Evolutionary conservation across 768 basidiomycete genomes (phyloP).

Genomic region (Boletus sp.): DNA sequence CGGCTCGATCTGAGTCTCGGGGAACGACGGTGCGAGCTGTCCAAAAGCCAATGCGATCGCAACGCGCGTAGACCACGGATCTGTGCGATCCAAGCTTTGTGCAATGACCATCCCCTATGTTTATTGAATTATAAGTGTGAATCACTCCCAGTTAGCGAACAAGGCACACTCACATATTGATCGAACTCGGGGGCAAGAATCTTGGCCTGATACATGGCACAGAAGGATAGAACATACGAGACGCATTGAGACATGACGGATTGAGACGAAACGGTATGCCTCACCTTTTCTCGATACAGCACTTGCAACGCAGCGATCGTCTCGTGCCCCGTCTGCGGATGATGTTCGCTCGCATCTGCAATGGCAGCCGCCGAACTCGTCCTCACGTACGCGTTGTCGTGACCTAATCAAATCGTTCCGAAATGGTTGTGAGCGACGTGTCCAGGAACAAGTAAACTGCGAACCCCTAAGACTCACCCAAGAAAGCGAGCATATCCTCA

Average conservation of each 20-base stretch:
- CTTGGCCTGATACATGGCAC: slow-evolving; percentile 55
- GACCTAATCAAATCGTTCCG: slow-evolving; percentile 44
- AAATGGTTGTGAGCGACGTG: not conserved
- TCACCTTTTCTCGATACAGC: slow-evolving; percentile 82
- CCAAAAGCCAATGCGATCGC: slow-evolving; percentile 72
- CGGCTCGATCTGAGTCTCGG: slow-evolving; percentile 53
- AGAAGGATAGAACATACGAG: not conserved
- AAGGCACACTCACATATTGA: slow-evolving; percentile 64
- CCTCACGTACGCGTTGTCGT: slow-evolving; percentile 80
- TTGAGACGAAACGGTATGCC: not conserved
- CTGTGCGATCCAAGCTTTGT: slow-evolving; percentile 77
- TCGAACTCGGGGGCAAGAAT: slow-evolving; percentile 91
- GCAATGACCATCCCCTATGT: slow-evolving; percentile 89
- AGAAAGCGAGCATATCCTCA: slow-evolving; percentile 54
- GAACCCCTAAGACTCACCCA: slow-evolving; percentile 49
- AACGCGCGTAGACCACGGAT: slow-evolving; percentile 84
- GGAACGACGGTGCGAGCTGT: slow-evolving; percentile 63
- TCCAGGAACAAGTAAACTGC: not conserved
- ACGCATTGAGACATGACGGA: not conserved
- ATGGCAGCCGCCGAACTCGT: slow-evolving; percentile 68
- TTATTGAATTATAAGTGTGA: not conserved
- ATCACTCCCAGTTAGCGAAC: not conserved
- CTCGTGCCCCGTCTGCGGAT: slow-evolving; percentile 54
- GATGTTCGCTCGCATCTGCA: slow-evolving; percentile 70
- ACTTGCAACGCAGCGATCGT: slow-evolving; percentile 57